Percentiles rank a stretch among this genome's conserved stretches.
Conservation (phyloP, 139 green algal genomes). For the Closterium sp. region DNA sequence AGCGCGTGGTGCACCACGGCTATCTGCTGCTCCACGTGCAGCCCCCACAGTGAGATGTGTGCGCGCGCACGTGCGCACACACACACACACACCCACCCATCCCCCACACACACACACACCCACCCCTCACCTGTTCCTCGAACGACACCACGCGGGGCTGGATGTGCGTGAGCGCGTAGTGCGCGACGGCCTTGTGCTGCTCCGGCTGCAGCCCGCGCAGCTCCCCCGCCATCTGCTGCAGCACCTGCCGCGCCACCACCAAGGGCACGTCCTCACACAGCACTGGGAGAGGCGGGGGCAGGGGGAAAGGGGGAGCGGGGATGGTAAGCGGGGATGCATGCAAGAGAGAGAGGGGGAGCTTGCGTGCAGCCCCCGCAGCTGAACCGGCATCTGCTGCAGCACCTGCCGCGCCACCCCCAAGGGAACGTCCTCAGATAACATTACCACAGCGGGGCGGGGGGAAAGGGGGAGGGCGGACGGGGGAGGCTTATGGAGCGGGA, state of each 20-base stretch:
- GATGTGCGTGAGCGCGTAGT: slow-evolving; percentile 49
- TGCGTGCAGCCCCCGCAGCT: too few relatives aligned
- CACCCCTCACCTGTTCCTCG: slow-evolving; percentile 41
- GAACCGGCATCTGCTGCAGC: too few relatives aligned
- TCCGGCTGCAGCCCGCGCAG: slow-evolving; percentile 29
- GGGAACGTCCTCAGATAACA: slow-evolving; percentile 52
- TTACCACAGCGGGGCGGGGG: not conserved
- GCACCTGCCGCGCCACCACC: slow-evolving; percentile 47
- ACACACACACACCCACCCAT: too few relatives aligned
- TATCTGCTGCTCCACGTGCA: slow-evolving; percentile 34
- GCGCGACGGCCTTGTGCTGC: slow-evolving; percentile 49
- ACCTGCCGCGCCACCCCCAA: slow-evolving; percentile 49
- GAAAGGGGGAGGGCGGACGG: not conserved
- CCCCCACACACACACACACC: too few relatives aligned
- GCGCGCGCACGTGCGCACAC: too few relatives aligned
- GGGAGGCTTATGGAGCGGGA: too few relatives aligned
- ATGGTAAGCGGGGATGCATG: not conserved
- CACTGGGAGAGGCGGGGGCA: slow-evolving; percentile 7
- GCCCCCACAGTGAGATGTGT: too few relatives aligned
- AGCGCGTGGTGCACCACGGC: slow-evolving; percentile 40
- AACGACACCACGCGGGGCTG: slow-evolving; percentile 51
- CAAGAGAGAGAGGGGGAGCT: not conserved
- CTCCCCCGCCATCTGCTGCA: slow-evolving; percentile 39
- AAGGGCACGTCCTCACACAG: slow-evolving; percentile 54
- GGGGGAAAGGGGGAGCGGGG: not conserved